phyloP scores from a whole-genome alignment of 2,329 filamentous ascomycete genomes.

The Phaeoacremonium minimum region DNA sequence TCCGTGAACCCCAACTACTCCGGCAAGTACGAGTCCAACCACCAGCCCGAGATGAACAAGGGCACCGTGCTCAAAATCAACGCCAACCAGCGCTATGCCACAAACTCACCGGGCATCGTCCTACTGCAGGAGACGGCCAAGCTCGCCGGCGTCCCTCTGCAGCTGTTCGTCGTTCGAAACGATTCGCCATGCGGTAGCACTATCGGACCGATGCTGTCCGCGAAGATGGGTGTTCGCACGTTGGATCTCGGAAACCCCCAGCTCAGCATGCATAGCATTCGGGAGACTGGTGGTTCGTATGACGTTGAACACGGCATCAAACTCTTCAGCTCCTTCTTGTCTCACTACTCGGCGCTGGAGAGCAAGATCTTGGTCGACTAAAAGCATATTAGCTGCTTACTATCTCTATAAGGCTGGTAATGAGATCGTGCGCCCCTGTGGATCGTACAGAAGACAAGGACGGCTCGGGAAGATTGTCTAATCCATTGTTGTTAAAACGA shows the following conservation, averaged over 20 bases:
- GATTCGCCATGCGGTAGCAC: conserved; percentile 93
- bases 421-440: too few species aligned
- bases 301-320: conserved; percentile 85
- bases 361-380: conserved; percentile 80
- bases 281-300: conserved; percentile 83
- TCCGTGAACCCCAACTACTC: conserved; percentile 93
- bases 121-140: conserved; percentile 83
- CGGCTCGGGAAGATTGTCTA: too few species aligned
- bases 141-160: conserved; percentile 73
- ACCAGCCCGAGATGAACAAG: conserved; percentile 93
- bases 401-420: too few species aligned
- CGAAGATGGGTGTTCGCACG: conserved; percentile 80
- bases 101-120: conserved; percentile 92
- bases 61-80: conserved; percentile 98
- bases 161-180: conserved; percentile 94
- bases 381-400: too few species aligned
- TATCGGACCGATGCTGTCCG: conserved; percentile 94
- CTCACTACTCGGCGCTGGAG: conserved; percentile 78
- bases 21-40: conserved; percentile 84
- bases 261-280: conserved; percentile 94
- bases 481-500: too few species aligned
- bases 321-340: conserved; percentile 84
- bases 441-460: too few species aligned
- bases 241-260: conserved; percentile 92
- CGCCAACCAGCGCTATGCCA: conserved; percentile 94